Percentiles rank a stretch among this genome's conserved stretches.
These are phyloP conservation scores for Magnusiomyces tetraspermus DNA, from an alignment of 1,139 yeast species.

Conservation along the genomic window DNA sequence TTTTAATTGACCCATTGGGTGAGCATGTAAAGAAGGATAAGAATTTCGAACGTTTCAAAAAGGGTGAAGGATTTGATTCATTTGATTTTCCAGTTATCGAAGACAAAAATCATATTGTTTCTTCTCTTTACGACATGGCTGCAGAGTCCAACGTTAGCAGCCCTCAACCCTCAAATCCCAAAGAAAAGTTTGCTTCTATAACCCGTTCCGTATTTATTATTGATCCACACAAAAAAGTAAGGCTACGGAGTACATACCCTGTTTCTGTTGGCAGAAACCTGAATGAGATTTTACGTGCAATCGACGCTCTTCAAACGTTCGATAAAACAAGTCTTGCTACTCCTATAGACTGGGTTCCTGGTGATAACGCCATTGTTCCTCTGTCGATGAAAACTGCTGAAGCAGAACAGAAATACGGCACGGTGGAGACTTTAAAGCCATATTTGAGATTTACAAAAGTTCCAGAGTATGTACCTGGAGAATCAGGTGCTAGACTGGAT, in stretches of 20 bases:
- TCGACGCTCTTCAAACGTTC: conserved; percentile 75
- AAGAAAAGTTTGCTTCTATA: conserved; percentile 37
- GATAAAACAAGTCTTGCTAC: conserved; percentile 77
- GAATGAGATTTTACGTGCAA: conserved; percentile 73
- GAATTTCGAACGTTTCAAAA: conserved; percentile 82
- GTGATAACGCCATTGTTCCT: conserved; percentile 84
- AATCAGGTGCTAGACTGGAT: no score
- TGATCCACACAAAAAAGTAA: conserved; percentile 77
- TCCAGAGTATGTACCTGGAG: no score
- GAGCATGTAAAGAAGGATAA: conserved; percentile 74
- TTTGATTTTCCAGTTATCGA: conserved; percentile 83
- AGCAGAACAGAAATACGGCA: conserved; percentile 73
- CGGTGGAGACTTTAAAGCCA: conserved; percentile 70
- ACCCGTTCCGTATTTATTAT: conserved; percentile 83
- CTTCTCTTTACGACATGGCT: conserved; percentile 80
- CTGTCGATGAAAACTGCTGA: conserved; percentile 73
- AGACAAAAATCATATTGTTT: conserved; percentile 69
- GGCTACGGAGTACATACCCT: conserved; percentile 77
- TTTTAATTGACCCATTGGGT: conserved; percentile 70
- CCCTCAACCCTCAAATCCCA: conserved; percentile 59
- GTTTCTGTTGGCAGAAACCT: conserved; percentile 90
- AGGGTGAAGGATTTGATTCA: no score
- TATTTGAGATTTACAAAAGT: conserved; percentile 52
- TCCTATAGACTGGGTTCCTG: conserved; percentile 63
- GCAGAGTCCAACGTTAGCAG: conserved; percentile 81